These are phyloP conservation scores for Escovopsis weberi DNA, from an alignment of 2,329 filamentous ascomycete genomes.

Conservation along the genomic window DNA sequence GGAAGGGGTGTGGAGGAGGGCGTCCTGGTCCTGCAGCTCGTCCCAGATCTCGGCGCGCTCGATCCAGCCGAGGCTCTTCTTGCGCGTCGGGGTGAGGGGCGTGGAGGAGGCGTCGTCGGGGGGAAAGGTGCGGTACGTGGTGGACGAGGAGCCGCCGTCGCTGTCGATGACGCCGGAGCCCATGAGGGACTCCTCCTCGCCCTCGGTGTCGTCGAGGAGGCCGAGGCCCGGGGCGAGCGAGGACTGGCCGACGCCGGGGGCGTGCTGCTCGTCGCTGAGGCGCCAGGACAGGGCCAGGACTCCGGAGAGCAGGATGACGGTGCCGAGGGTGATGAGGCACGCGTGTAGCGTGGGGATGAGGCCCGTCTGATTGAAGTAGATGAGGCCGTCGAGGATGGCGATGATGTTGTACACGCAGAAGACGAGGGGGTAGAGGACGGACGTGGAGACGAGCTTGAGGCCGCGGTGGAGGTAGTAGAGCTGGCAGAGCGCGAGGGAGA, in stretches of 20 bases:
- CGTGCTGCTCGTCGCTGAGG: constrained; percentile 61
- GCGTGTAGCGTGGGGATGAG: constrained; percentile 63
- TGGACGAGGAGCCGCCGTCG: constrained; percentile 20
- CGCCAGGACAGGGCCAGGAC: constrained; percentile 91
- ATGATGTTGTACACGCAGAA: constrained; percentile 99
- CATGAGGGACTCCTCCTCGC: constrained; percentile 42
- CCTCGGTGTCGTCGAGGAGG: constrained; percentile 55
- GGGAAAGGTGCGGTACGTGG: constrained; percentile 34
- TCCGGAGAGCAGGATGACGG: constrained; percentile 68
- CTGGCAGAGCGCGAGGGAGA: constrained; percentile 72
- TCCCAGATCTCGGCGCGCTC: constrained; percentile 77
- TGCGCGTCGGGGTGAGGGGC: constrained; percentile 26
- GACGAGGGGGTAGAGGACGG: constrained; percentile 87
- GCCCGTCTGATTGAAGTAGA: constrained; percentile 87
- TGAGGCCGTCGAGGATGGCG: constrained; percentile 89
- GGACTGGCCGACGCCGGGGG: constrained; percentile 46
- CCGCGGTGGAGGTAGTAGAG: constrained; percentile 92
- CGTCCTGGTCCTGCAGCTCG: constrained; percentile 64
- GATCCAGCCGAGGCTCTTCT: constrained; percentile 39
- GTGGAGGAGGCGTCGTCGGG: constrained; percentile 23
- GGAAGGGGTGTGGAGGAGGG: constrained; percentile 20
- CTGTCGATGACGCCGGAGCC: constrained; percentile 31
- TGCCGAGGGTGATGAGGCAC: constrained; percentile 72
- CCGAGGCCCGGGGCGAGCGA: constrained; percentile 71
- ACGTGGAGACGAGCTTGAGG: constrained; percentile 87